Percentiles rank a stretch among this genome's conserved stretches.
These are phyloP conservation scores for Saccharomyces mikatae DNA, from an alignment of 805 yeast genomes.

Conservation along the genomic window DNA sequence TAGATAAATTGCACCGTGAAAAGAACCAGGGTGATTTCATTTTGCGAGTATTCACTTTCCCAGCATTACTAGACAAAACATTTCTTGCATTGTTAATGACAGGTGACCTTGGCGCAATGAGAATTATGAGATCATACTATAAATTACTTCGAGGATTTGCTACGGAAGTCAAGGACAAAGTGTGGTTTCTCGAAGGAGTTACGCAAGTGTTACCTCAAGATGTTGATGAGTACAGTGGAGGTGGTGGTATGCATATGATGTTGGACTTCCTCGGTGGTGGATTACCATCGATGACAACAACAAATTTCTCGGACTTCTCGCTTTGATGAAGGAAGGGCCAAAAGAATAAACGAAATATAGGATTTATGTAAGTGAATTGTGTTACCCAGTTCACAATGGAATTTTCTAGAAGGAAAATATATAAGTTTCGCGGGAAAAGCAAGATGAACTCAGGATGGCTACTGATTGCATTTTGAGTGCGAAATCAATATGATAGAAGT, in stretches of 20 bases:
- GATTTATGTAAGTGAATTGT: background rate
- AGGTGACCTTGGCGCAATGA: conserved; percentile 81
- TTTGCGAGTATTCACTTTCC: conserved; percentile 81
- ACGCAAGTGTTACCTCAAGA: conserved; percentile 83
- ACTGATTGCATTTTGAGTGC: background rate
- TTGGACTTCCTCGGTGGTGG: conserved; percentile 75
- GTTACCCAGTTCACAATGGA: background rate
- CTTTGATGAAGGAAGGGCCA: conserved; percentile 13
- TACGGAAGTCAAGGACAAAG: conserved; percentile 77
- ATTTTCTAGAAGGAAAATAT: background rate
- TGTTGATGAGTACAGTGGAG: conserved; percentile 83
- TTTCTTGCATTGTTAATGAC: conserved; percentile 70
- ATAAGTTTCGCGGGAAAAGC: background rate
- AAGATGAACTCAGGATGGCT: background rate
- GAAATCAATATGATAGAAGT: background rate
- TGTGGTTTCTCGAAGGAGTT: conserved; percentile 92
- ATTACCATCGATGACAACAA: conserved; percentile 40
- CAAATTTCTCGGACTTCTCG: conserved; percentile 30
- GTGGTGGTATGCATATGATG: conserved; percentile 92
- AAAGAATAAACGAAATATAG: background rate
- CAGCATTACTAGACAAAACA: conserved; percentile 78
- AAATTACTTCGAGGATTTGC: conserved; percentile 73
- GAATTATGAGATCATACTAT: conserved; percentile 85
- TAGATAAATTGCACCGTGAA: conserved; percentile 76
- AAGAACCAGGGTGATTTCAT: conserved; percentile 80